phyloP scores from a whole-genome alignment of 805 yeast species.

The Brettanomyces anomalus region DNA sequence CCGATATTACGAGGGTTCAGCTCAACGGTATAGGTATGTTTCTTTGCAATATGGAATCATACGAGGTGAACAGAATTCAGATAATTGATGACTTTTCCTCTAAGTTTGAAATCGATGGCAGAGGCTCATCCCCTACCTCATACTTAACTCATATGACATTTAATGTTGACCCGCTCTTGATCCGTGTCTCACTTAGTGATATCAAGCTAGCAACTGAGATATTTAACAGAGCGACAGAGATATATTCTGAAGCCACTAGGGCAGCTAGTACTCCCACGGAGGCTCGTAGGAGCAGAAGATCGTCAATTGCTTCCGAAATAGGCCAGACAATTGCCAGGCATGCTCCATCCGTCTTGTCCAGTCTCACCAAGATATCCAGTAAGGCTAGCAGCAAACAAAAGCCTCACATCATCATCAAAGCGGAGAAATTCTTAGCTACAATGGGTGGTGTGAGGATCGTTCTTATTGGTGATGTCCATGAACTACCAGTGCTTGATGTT shows the following conservation, averaged over 20 bases:
- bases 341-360: conserved; percentile 58
- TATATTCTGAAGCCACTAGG: conserved; percentile 26
- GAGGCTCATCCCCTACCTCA: conserved; percentile 52
- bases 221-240: conserved; percentile 58
- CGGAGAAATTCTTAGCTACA: conserved; percentile 58
- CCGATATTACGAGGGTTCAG: conserved; percentile 55
- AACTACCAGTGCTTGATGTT: conserved; percentile 78
- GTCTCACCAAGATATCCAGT: conserved; percentile 31
- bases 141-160: conserved; percentile 57
- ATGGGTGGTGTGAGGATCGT: conserved; percentile 75
- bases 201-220: conserved; percentile 71
- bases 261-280: conserved; percentile 7
- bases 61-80: conserved; percentile 54
- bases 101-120: conserved; percentile 60
- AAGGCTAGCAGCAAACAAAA: conserved; percentile 5
- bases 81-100: conserved; percentile 85
- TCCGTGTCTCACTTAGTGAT: conserved; percentile 82
- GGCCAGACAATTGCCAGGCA: conserved; percentile 50
- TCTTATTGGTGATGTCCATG: conserved; percentile 84
- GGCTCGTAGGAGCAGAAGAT: conserved; percentile 17
- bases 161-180: conserved; percentile 68
- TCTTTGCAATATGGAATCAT: conserved; percentile 62
- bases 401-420: conserved; percentile 41
- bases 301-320: conserved; percentile 51
- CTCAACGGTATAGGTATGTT: conserved; percentile 82